Percentiles rank a stretch among this genome's conserved stretches.
phyloP scores from a whole-genome alignment of 1,284 basidiomycete genomes.

The Rhodotorula sp. region DNA sequence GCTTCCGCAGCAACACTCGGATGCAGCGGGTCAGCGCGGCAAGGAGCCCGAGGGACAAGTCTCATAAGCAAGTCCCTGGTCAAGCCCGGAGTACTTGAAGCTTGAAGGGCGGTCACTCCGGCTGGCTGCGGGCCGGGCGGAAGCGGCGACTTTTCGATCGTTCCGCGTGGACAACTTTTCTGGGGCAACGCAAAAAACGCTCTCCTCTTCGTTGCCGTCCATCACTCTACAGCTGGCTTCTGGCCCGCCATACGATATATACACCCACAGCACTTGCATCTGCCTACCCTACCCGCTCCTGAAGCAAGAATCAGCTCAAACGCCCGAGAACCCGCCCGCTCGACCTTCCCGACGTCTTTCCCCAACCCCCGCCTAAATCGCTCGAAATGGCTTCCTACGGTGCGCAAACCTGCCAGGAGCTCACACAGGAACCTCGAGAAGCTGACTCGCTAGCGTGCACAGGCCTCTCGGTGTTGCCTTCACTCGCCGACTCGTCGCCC shows the following conservation, averaged over 20 bases:
- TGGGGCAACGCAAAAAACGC: too few species aligned
- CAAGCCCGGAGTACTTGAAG: too few species aligned
- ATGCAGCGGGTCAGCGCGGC: too few species aligned
- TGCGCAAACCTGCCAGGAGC: background rate
- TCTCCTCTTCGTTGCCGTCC: too few species aligned
- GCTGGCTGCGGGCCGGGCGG: too few species aligned
- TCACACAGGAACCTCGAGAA: background rate
- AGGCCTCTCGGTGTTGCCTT: background rate
- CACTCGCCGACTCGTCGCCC: conserved; percentile 2
- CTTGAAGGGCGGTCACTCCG: too few species aligned
- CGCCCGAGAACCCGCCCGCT: background rate
- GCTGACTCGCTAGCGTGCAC: background rate
- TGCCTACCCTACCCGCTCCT: background rate
- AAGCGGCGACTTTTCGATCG: too few species aligned
- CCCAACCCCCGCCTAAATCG: background rate
- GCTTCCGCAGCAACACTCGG: too few species aligned
- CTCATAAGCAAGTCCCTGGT: too few species aligned
- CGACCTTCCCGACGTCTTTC: background rate
- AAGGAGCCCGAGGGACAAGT: too few species aligned
- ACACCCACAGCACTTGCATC: background rate
- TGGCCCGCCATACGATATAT: background rate
- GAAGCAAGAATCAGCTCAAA: background rate
- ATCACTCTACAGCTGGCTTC: too few species aligned
- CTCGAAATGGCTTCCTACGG: conserved; percentile 4
- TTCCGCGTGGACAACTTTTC: too few species aligned